Evolutionary conservation across 2,329 filamentous ascomycete genomes (phyloP).

Genomic region (Kalmusia sp.): DNA sequence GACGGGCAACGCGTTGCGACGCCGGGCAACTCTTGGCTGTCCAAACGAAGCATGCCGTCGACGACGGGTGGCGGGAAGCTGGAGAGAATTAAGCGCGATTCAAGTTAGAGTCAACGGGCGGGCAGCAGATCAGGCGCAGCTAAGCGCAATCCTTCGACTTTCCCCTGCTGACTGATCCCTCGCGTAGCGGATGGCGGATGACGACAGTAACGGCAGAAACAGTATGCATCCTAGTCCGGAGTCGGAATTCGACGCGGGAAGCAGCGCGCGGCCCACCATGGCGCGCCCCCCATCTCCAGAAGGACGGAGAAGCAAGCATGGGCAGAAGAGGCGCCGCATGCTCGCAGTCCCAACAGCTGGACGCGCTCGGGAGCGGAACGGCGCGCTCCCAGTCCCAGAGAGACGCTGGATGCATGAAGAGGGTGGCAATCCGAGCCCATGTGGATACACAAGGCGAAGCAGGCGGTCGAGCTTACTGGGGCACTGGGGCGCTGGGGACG

Average conservation of each 20-base stretch:
- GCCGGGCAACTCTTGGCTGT: background rate
- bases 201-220: slow-evolving; percentile 6
- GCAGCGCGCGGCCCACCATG: background rate
- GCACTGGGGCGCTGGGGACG: no score
- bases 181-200: slow-evolving; percentile 5
- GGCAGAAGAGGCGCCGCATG: slow-evolving; percentile 2
- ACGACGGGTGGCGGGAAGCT: background rate
- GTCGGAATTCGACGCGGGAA: background rate
- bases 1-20: no score
- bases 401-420: slow-evolving; percentile 10
- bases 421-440: background rate
- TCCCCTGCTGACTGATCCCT: slow-evolving; percentile 10
- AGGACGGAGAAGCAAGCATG: no score
- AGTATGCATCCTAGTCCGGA: background rate
- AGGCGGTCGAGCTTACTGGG: background rate
- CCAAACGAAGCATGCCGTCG: background rate
- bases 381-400: slow-evolving; percentile 21
- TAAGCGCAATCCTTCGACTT: slow-evolving; percentile 10
- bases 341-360: slow-evolving; percentile 7
- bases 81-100: slow-evolving; percentile 15
- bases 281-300: slow-evolving; percentile 1
- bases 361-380: slow-evolving; percentile 21
- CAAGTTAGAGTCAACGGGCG: slow-evolving; percentile 15
- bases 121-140: slow-evolving; percentile 13
- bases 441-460: background rate